Conservation (phyloP, 768 basidiomycete species). For the Termitomyces sp. region DNA sequence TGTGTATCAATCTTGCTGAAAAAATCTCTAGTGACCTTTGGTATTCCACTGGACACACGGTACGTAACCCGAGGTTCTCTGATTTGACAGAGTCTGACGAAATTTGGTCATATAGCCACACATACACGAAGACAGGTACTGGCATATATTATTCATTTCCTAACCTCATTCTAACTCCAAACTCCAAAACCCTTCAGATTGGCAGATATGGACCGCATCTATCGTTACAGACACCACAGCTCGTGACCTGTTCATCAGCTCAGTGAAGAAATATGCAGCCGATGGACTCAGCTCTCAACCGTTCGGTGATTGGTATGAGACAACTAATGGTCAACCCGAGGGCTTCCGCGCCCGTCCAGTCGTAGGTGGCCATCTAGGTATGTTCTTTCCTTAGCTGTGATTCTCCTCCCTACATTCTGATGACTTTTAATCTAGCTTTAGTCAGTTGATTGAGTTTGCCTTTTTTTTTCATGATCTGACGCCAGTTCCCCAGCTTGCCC, state of each 20-base stretch:
- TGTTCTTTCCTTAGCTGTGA: background rate
- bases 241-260: constrained; percentile 47
- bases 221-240: constrained; percentile 39
- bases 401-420: background rate
- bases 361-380: constrained; percentile 54
- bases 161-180: background rate
- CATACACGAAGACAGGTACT: constrained; percentile 52
- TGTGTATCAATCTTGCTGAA: background rate
- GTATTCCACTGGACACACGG: constrained; percentile 46
- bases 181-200: constrained; percentile 31
- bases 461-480: background rate
- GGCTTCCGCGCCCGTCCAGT: constrained; percentile 56
- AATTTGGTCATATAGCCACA: constrained; percentile 27
- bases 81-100: background rate
- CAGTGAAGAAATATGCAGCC: constrained; percentile 45
- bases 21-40: constrained; percentile 31
- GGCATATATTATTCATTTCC: background rate
- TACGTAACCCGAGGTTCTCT: constrained; percentile 10
- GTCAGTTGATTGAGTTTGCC: background rate
- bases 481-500: background rate
- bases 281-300: constrained; percentile 37
- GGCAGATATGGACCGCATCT: constrained; percentile 55
- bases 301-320: constrained; percentile 53
- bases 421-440: background rate
- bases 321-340: constrained; percentile 38